Percentiles rank a stretch among this genome's conserved stretches.
phyloP scores from a whole-genome alignment of 2,329 filamentous ascomycete genomes.

The Falciphora oryzae region DNA sequence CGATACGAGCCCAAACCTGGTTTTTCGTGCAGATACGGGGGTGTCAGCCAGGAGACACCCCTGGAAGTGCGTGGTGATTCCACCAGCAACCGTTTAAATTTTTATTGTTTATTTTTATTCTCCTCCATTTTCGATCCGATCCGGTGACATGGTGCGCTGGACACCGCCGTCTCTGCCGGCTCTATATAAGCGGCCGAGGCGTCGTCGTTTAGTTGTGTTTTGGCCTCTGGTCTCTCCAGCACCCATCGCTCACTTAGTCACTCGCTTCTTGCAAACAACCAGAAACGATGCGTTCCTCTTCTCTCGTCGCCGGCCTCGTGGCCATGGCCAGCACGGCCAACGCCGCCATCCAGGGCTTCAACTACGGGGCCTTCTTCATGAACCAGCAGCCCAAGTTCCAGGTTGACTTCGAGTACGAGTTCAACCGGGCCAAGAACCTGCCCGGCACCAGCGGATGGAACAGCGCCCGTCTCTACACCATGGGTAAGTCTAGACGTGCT shows the following conservation, averaged over 20 bases:
- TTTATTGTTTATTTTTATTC: background rate
- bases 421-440: constrained; percentile 35
- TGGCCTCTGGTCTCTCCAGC: background rate
- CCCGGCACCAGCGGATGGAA: constrained; percentile 49
- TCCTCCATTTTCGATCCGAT: background rate
- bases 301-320: constrained; percentile 30
- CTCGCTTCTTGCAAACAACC: background rate
- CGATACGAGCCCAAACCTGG: background rate
- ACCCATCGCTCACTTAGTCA: background rate
- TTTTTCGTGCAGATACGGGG: background rate
- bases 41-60: background rate
- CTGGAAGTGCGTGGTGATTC: background rate
- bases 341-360: constrained; percentile 44
- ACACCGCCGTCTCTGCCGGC: background rate
- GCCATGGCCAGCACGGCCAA: constrained; percentile 34
- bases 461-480: constrained; percentile 60
- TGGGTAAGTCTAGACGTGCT: constrained; percentile 41
- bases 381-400: constrained; percentile 46
- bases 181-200: background rate
- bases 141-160: too few species aligned
- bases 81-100: background rate
- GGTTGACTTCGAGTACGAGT: constrained; percentile 41
- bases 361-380: constrained; percentile 40
- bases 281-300: constrained; percentile 34
- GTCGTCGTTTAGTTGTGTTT: background rate